A percentile compares a stretch with the other conserved stretches of the same genome.
phyloP scores from a whole-genome alignment of 164 flowering plant species.

The Annona squamosa region DNA sequence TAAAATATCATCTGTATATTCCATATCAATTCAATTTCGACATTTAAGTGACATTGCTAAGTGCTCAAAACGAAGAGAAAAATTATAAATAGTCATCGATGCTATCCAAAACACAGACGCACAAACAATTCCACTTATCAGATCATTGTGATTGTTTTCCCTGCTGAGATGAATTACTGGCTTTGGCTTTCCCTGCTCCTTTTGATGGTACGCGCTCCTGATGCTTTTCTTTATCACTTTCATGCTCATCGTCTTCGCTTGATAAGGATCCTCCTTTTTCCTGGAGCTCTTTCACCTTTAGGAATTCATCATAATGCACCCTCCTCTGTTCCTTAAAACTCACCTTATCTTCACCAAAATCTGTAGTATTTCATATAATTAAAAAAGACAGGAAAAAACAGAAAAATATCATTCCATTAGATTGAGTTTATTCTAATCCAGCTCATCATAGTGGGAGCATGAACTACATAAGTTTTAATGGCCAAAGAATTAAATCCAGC shows the following conservation, averaged over 20 bases:
- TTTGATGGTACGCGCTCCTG: neutral
- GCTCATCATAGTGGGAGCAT: neutral
- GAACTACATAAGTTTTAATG: neutral
- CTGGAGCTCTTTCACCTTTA: conserved; percentile 67
- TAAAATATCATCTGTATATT: too few relatives aligned
- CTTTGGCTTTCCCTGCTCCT: too few relatives aligned
- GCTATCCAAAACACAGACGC: too few relatives aligned
- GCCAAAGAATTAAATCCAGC: neutral
- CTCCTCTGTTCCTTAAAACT: conserved; percentile 74
- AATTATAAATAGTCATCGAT: too few relatives aligned
- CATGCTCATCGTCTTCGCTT: conserved; percentile 50
- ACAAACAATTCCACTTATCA: too few relatives aligned
- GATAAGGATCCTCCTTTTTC: conserved; percentile 37
- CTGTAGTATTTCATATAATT: conserved; percentile 16
- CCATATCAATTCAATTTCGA: too few relatives aligned
- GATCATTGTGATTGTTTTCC: too few relatives aligned
- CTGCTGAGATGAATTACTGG: too few relatives aligned
- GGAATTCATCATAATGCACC: conserved; percentile 86
- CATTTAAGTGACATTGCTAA: too few relatives aligned
- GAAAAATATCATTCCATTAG: too few relatives aligned
- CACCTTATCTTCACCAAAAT: conserved; percentile 29
- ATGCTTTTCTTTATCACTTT: conserved; percentile 10
- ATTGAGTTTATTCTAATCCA: neutral
- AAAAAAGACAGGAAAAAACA: neutral
- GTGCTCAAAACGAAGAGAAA: too few relatives aligned